These are phyloP conservation scores for Pythium plurisporium DNA, from an alignment of 352 stramenopile genomes.

Conservation along the genomic window DNA sequence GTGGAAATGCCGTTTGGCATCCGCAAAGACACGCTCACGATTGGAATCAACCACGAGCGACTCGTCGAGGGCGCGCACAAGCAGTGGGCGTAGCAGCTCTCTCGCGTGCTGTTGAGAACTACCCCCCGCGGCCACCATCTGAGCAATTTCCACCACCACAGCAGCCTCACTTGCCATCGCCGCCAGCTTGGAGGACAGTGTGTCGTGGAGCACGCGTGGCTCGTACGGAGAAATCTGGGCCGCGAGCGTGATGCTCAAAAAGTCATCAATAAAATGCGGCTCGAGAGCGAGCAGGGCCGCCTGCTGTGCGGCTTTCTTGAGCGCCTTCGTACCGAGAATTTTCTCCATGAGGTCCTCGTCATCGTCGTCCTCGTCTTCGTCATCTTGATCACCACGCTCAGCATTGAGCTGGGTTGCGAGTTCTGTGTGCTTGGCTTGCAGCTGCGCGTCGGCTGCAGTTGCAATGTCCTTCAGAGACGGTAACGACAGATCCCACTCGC, in stretches of 20 bases:
- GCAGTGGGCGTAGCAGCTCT: slow-evolving; percentile 8
- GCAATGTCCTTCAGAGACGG: slow-evolving; percentile 9
- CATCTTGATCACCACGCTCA: background rate
- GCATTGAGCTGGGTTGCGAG: slow-evolving; percentile 5
- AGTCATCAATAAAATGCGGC: slow-evolving; percentile 20
- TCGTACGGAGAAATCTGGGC: slow-evolving; percentile 16
- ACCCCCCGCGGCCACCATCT: slow-evolving; percentile 3
- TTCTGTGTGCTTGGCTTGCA: background rate
- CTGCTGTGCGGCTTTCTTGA: slow-evolving; percentile 10
- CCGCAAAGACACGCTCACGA: slow-evolving; percentile 15
- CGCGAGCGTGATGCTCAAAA: slow-evolving; percentile 4
- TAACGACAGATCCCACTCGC: slow-evolving; percentile 12
- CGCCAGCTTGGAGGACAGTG: slow-evolving; percentile 8
- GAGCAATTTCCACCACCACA: slow-evolving; percentile 21
- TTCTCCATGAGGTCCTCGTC: slow-evolving; percentile 25
- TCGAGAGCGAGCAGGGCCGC: slow-evolving; percentile 6
- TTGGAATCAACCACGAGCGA: slow-evolving; percentile 7
- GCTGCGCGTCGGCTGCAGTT: slow-evolving; percentile 7
- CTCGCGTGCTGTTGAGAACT: background rate
- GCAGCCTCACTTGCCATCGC: slow-evolving; percentile 19
- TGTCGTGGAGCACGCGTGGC: background rate
- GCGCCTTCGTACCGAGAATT: slow-evolving; percentile 13
- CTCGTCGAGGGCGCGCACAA: slow-evolving; percentile 20
- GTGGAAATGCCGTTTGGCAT: slow-evolving; percentile 17
- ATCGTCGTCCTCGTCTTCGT: slow-evolving; percentile 17